These are phyloP conservation scores for Hypomyces perniciosus DNA, from an alignment of 2,329 filamentous ascomycete genomes.

Conservation along the genomic window DNA sequence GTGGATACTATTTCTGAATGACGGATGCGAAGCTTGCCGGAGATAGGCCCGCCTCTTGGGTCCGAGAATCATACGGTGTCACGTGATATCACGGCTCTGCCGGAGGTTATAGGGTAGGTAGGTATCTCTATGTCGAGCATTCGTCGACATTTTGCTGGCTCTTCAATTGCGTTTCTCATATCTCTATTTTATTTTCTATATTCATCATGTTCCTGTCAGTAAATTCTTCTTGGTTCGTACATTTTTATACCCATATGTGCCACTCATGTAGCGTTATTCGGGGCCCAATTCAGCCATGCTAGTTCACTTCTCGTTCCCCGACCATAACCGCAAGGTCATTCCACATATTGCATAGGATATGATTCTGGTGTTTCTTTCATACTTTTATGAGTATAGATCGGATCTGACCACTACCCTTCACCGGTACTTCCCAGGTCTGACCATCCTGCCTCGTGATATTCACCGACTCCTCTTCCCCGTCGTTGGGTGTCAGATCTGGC, in stretches of 20 bases:
- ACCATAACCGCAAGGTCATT: neutral
- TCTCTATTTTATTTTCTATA: no score
- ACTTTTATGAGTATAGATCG: slow-evolving; percentile 34
- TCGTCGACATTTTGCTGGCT: no score
- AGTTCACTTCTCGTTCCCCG: no score
- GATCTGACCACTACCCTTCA: slow-evolving; percentile 43
- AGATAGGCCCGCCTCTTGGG: slow-evolving; percentile 13
- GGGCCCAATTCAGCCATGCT: no score
- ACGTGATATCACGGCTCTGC: slow-evolving; percentile 19
- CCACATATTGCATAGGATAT: neutral
- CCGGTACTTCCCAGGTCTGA: slow-evolving; percentile 22
- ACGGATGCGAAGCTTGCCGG: slow-evolving; percentile 13
- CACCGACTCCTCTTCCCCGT: slow-evolving; percentile 22
- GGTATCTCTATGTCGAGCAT: neutral
- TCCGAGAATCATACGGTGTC: slow-evolving; percentile 26
- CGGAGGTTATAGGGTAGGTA: slow-evolving; percentile 3
- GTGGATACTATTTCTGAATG: slow-evolving; percentile 12
- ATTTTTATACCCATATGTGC: no score
- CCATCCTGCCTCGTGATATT: slow-evolving; percentile 16
- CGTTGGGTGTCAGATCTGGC: slow-evolving; percentile 38
- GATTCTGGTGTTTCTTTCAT: neutral
- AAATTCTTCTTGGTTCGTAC: no score
- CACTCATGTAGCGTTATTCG: no score
- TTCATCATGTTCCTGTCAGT: no score
- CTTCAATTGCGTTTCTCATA: neutral